These are phyloP conservation scores for Ehretia macrophylla DNA, from an alignment of 257 asterid species.

Conservation along the genomic window DNA sequence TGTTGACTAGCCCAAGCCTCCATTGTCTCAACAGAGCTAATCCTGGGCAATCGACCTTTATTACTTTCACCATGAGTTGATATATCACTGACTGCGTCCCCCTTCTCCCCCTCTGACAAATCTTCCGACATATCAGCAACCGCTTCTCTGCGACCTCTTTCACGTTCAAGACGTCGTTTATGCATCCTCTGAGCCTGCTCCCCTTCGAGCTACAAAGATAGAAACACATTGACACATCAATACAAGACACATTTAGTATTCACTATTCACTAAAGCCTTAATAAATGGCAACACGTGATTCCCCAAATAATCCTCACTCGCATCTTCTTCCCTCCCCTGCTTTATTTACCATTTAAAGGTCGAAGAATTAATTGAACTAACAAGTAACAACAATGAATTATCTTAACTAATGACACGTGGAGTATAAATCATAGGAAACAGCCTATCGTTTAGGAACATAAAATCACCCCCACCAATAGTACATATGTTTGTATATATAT, in stretches of 20 bases:
- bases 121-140: constrained; percentile 98
- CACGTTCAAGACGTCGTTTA: constrained; percentile 86
- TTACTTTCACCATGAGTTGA: constrained; percentile 56
- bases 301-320: too few relatives aligned
- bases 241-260: not conserved
- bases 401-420: too few relatives aligned
- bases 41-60: constrained; percentile 70
- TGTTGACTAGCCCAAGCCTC: constrained; percentile 86
- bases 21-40: constrained; percentile 75
- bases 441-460: too few relatives aligned
- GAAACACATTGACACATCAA: constrained; percentile 6
- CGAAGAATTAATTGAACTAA: too few relatives aligned
- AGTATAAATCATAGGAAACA: too few relatives aligned
- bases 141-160: constrained; percentile 90
- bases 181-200: constrained; percentile 75
- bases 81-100: constrained; percentile 50
- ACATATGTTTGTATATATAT: too few relatives aligned
- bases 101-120: constrained; percentile 84
- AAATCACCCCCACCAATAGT: too few relatives aligned
- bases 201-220: constrained; percentile 60
- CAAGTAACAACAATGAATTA: too few relatives aligned
- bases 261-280: too few relatives aligned
- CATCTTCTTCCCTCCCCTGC: too few relatives aligned
- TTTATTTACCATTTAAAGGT: too few relatives aligned
- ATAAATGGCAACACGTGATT: too few relatives aligned